Evolutionary conservation across 495 filamentous ascomycete species (phyloP).

Genomic region (Amphirosellinia nigrospora): DNA sequence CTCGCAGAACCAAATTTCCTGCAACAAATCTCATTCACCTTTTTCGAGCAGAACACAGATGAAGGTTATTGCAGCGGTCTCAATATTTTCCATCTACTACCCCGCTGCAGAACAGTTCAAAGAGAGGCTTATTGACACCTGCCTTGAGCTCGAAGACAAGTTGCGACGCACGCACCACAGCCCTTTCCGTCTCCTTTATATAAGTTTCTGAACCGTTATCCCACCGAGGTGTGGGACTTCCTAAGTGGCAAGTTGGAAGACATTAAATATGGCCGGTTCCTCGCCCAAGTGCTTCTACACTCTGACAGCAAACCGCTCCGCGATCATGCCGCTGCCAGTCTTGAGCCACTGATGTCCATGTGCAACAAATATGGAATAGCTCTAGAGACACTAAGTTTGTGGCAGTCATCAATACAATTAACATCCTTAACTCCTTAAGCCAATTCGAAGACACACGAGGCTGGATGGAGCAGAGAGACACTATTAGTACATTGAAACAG

Average conservation of each 20-base stretch:
- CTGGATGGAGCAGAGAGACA: constrained; percentile 81
- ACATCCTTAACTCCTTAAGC: constrained; percentile 77
- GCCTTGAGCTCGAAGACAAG: constrained; percentile 84
- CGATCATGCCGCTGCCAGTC: constrained; percentile 72
- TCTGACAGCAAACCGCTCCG: constrained; percentile 76
- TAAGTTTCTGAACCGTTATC: constrained; percentile 92
- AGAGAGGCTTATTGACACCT: constrained; percentile 83
- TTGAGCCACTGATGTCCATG: constrained; percentile 69
- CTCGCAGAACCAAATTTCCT: constrained; percentile 81
- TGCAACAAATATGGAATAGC: constrained; percentile 65
- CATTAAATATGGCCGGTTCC: constrained; percentile 87
- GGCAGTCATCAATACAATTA: constrained; percentile 86
- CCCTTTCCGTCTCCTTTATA: constrained; percentile 93
- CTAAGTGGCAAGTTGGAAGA: constrained; percentile 78
- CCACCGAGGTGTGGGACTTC: constrained; percentile 82
- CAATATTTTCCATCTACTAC: constrained; percentile 94
- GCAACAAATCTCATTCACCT: constrained; percentile 89
- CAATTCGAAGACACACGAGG: constrained; percentile 61
- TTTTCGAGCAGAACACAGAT: constrained; percentile 93
- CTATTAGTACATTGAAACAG: constrained; percentile 69
- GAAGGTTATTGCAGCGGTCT: constrained; percentile 92
- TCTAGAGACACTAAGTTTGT: constrained; percentile 68
- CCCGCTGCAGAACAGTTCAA: constrained; percentile 89
- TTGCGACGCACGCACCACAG: constrained; percentile 89
- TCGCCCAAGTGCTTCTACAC: constrained; percentile 86